Evolutionary conservation across 768 basidiomycete genomes (phyloP).

Genomic region (Leccinum boreale): DNA sequence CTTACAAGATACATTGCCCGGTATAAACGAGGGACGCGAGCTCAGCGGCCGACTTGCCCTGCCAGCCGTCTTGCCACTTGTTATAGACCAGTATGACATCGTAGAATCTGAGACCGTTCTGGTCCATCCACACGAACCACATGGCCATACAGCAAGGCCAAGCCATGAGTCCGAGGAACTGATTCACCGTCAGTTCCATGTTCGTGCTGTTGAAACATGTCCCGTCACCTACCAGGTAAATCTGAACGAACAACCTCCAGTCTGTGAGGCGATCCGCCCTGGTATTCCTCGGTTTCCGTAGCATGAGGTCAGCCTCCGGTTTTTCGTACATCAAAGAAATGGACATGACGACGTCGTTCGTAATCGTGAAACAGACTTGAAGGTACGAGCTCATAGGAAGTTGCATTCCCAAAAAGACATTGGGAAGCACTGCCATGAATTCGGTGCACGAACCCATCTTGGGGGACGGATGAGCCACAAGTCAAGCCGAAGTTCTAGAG

Average conservation of each 20-base stretch:
- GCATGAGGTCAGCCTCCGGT: conserved; percentile 48
- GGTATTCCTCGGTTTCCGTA: conserved; percentile 46
- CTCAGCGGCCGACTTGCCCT: conserved; percentile 28
- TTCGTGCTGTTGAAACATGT: not conserved
- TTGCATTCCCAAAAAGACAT: conserved; percentile 59
- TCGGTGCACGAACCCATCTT: conserved; percentile 55
- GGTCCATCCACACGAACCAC: conserved; percentile 39
- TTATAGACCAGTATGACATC: conserved; percentile 38
- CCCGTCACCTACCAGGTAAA: conserved; percentile 38
- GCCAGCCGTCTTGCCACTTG: conserved; percentile 37
- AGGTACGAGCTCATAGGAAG: conserved; percentile 52
- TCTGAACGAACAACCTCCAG: conserved; percentile 47
- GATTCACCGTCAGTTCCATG: conserved; percentile 1
- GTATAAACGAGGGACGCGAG: conserved; percentile 35
- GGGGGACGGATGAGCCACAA: not conserved
- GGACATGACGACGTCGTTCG: conserved; percentile 49
- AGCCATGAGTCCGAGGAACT: conserved; percentile 44
- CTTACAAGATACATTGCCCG: conserved; percentile 44
- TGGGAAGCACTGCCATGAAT: conserved; percentile 53
- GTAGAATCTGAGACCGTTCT: conserved; percentile 33
- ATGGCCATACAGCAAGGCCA: conserved; percentile 43
- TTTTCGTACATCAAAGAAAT: conserved; percentile 51
- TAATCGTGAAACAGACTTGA: conserved; percentile 53
- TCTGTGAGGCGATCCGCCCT: conserved; percentile 47
- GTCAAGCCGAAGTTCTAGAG: not conserved